Evolutionary conservation across 2,329 filamentous ascomycete genomes (phyloP), one percentile per base, ranked within the genome.

Genomic region (Neonectria neomacrospora): DNA sequence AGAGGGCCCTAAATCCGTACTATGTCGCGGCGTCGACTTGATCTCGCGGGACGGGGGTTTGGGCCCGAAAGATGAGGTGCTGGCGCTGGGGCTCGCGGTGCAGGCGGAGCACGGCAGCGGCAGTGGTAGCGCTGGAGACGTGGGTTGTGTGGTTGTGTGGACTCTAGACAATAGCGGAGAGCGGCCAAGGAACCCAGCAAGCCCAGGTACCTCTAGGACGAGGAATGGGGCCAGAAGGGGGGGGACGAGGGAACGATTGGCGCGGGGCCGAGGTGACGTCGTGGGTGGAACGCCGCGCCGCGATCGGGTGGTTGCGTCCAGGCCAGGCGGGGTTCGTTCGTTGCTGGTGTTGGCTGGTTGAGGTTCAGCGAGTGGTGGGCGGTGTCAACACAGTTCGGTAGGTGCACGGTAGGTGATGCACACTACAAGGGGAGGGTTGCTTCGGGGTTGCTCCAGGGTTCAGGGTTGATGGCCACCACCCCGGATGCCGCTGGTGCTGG

Each of bases 191-290:
- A 28, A 50, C 32, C 32, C 32, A 50, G 22, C 11, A 23, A 28
- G 59, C 42, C 54, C 47, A 62, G 34, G 61, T 41, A 20, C 59
- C 60, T 50, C 47, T 50, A 41, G 37, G n/a, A 41, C 37, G 37
- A 11, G 37, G 37, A 41, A 64, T 63, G 66, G 66, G 58, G 55
- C 55, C 59, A 61, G 57, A 55, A 48, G 58, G 59, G 54, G 58
- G 30, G 50, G 48, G 50, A 63, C 50, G 66, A 60, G 61, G 68
- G 66, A 39, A 42, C 67, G 54, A 63, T 61, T 61, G 61, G 68
- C 60, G 54, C 61, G 48, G 54, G 44, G 53, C 22, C 28, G 61
- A 61, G 56, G 64, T 64, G 64, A 64, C 64, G 71, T 73, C 66
- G 71, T 65, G 54, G 44, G 59, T 62, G 63, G 60, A 52, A 60